Evolutionary conservation across 2,329 filamentous ascomycete species (phyloP).

Genomic region (Diaporthe batatas): DNA sequence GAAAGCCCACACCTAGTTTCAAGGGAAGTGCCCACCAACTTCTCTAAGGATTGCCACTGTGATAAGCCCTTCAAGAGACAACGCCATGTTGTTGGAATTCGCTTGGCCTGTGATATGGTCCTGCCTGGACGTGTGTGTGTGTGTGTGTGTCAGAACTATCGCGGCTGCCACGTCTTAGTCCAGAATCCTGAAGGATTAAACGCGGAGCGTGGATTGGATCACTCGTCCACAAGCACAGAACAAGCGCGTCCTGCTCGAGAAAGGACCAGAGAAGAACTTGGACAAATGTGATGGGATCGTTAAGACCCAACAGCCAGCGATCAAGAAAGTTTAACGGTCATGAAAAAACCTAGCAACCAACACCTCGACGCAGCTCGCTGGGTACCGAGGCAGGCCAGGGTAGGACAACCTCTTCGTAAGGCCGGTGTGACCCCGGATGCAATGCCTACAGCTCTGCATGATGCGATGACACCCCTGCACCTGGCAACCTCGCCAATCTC

Average conservation of each 20-base stretch:
- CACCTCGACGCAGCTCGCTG: not conserved
- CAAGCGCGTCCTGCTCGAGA: constrained; percentile 9
- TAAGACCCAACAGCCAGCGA: not conserved
- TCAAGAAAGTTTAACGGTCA: not conserved
- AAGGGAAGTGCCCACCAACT: not conserved
- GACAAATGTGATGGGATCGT: not conserved
- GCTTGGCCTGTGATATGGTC: too few species aligned
- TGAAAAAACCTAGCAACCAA: not conserved
- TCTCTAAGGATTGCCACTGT: too few species aligned
- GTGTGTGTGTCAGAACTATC: not conserved
- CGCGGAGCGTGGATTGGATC: not conserved
- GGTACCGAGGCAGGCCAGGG: not conserved
- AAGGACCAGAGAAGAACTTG: not conserved
- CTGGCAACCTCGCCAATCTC: not conserved
- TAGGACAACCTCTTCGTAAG: constrained; percentile 18
- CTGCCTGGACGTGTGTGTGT: not conserved
- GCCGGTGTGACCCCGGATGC: not conserved
- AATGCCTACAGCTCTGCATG: not conserved
- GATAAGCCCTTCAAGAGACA: not conserved
- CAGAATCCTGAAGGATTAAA: constrained; percentile 22
- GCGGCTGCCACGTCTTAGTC: not conserved
- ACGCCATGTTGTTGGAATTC: not conserved
- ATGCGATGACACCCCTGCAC: constrained; percentile 11
- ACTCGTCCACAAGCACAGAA: not conserved
- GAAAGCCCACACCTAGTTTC: too few species aligned